phyloP scores from a whole-genome alignment of 371 early-diverging fungal genomes.

The Mortierella sp. region DNA sequence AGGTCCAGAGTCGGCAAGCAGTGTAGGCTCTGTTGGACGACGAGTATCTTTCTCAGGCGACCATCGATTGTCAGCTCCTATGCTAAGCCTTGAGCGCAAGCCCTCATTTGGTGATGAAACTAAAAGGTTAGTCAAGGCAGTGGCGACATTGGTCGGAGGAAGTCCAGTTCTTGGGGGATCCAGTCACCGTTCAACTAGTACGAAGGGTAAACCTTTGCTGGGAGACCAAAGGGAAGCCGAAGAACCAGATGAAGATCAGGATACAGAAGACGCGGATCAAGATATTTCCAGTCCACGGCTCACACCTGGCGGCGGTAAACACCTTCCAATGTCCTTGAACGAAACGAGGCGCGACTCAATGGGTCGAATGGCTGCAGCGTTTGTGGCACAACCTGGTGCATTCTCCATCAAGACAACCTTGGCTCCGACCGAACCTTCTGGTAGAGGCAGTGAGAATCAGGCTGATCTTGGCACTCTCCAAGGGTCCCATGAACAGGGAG shows the following conservation, averaged over 20 bases:
- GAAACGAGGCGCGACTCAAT: conserved; percentile 22
- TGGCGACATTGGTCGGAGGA: conserved; percentile 9
- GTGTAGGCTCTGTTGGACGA: conserved; percentile 13
- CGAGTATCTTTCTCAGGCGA: conserved; percentile 34
- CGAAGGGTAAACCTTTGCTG: conserved; percentile 15
- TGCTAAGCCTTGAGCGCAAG: conserved; percentile 14
- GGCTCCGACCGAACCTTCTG: neutral
- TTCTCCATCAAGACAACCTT: conserved; percentile 28
- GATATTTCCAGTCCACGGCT: conserved; percentile 19
- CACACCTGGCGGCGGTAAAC: neutral
- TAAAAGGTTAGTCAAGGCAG: conserved; percentile 20
- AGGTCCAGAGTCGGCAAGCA: conserved; percentile 20
- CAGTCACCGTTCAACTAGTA: neutral
- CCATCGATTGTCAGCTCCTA: neutral
- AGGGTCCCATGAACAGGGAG: too few species aligned
- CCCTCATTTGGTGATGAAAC: conserved; percentile 35
- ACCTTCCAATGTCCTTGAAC: neutral
- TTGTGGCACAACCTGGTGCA: conserved; percentile 40
- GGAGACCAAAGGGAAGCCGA: conserved; percentile 15
- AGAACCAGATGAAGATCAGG: neutral
- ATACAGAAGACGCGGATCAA: conserved; percentile 1
- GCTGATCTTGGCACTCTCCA: neutral
- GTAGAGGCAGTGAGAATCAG: neutral
- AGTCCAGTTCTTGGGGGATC: conserved; percentile 15
- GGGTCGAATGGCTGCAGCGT: conserved; percentile 49